Evolutionary conservation across 495 filamentous ascomycete species (phyloP), one percentile per base, ranked within the genome.

Genomic region (Cercophora newfieldiana): DNA sequence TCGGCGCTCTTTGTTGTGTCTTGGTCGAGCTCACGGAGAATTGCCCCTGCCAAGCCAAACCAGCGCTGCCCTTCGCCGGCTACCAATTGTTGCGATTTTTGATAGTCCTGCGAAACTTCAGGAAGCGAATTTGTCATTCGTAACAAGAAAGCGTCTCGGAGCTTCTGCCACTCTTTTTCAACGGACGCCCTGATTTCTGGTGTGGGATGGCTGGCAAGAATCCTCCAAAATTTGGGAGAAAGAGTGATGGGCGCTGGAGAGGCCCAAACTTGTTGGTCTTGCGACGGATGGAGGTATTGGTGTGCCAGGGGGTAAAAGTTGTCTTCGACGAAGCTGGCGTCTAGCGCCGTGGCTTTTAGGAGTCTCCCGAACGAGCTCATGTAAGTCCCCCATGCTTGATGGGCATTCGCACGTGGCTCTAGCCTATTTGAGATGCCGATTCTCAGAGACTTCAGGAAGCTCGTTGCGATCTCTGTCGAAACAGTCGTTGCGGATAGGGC

Each of bases 91-190:
- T 96, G 92, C 1, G 91, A 95, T 58, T 82, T 81, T 33, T 80
- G 80, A 73, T 90, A 90, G 25, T 90, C 88, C 61, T 89, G 89
- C 0, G 92, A 91, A 64, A 93, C 86, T 72, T 93, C 91, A 21
- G 92, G 91, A 2, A 88, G 80, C 30, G 92, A 93, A 22, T 84
- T 82, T 61, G 86, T 85, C 24, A 95, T 85, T 48, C 85, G 82
- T 60, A 88, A 78, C 24, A 89, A 74, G 21, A 95, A 71, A 3
- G 76, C 73, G 1, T 85, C 76, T 3, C 82, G 83, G 26, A 90
- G 74, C 30, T 77, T 76, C 7, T 77, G 71, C 90, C 88, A 93
- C 66, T 75, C 77, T 0, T 66, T 59, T 19, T 24, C 68, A 8
- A 59, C 64, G 0, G 68, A 68, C 26, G 65, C 16, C 0, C 56